Evolutionary conservation across 2,329 filamentous ascomycete genomes (phyloP).

Genomic region (Calonectria honghensis): DNA sequence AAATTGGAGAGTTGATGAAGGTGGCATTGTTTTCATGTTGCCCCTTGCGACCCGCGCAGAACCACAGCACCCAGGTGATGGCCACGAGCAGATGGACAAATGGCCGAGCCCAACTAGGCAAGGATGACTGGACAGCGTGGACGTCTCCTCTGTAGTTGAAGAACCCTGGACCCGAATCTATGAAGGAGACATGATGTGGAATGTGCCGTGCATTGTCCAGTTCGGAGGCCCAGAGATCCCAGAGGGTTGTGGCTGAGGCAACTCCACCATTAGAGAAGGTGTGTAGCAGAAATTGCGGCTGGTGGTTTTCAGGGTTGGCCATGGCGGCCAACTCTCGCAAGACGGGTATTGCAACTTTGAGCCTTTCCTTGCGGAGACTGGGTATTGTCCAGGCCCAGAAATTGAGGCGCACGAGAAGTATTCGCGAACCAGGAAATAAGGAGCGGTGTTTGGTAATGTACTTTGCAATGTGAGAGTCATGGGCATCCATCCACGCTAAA

Average conservation of each 20-base stretch:
- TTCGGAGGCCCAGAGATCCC: slow-evolving; percentile 44
- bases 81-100: slow-evolving; percentile 60
- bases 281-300: slow-evolving; percentile 65
- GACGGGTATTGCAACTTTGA: slow-evolving; percentile 63
- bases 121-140: slow-evolving; percentile 61
- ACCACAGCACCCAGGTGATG: slow-evolving; percentile 57
- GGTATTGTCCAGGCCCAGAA: slow-evolving; percentile 60
- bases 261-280: slow-evolving; percentile 73
- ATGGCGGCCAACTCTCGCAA: slow-evolving; percentile 58
- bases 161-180: slow-evolving; percentile 70
- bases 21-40: slow-evolving; percentile 59
- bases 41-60: slow-evolving; percentile 55
- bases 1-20: slow-evolving; percentile 60
- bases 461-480: slow-evolving; percentile 70
- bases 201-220: slow-evolving; percentile 53
- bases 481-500: slow-evolving; percentile 71
- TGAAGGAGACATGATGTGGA: slow-evolving; percentile 65
- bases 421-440: slow-evolving; percentile 65
- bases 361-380: slow-evolving; percentile 56
- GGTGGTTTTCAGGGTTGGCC: slow-evolving; percentile 40
- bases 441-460: slow-evolving; percentile 68
- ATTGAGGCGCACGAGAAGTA: slow-evolving; percentile 68
- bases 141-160: slow-evolving; percentile 63
- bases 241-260: slow-evolving; percentile 62
- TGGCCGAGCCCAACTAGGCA: slow-evolving; percentile 60